Evolutionary conservation across 1,284 basidiomycete species (phyloP), one percentile per base, ranked within the genome.

Genomic region (Nidula niveotomentosa): DNA sequence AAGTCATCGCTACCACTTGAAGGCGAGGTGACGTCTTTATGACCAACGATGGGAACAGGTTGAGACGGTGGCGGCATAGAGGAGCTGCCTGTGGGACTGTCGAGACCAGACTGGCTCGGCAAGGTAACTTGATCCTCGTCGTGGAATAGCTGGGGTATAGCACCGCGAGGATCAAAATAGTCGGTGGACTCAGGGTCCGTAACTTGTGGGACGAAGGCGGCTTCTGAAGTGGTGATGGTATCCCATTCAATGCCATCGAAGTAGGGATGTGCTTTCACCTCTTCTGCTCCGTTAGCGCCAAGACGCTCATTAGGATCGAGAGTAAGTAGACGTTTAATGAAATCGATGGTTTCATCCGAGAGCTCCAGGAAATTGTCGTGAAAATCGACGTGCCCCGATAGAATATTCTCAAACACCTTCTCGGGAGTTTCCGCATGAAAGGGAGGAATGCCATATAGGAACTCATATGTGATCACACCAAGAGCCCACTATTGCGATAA

Each of bases 381-480:
- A 96, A 96, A 99, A 59, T 96, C 89, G 66, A 99, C 86, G 43
- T 92, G 87, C 10, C 96, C 89, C n/a, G 96, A 98, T 13, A 99
- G 81, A 65, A 99, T 98, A 69, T 98, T 99, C 75, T 98, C 96
- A 66, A 99, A 99, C 4, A 99, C 96, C 74, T 93, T 94, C 69
- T 98, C 94, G 0, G 96, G 96, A 8, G 92, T 92, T 57, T 97
- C 94, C 48, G 93, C 96, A 65, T 99, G 95, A 84, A 99, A 99
- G 0, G 97, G 97, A 35, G 97, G 97, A 41, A 95, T 85, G 2
- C 97, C 96, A 64, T 96, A 99, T 36, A 99, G 74, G 73, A 99
- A 99, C 76, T 99, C 96, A 74, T 99, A 99, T 33, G 95, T 91
- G 65, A 99, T 97, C 47, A 98, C 95, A 58, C 97, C 97, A 36